Evolutionary conservation across 163 green algal species (phyloP), one percentile per base, ranked within the genome.

Genomic region (Trebouxiophyceae sp.): DNA sequence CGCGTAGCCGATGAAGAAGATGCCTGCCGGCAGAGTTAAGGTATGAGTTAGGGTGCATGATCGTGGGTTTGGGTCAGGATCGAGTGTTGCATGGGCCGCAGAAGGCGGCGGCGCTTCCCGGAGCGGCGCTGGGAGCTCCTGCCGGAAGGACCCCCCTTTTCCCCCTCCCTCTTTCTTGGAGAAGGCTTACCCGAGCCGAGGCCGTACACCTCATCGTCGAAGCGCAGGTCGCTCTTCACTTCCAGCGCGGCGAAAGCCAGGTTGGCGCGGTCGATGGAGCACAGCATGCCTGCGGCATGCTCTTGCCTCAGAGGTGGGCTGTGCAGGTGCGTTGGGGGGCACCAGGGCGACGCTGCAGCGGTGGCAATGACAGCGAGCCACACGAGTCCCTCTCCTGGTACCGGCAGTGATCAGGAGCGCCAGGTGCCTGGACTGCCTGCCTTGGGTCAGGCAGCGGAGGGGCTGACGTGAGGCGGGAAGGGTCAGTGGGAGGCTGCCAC

Each of bases 1-100:
- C 27, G 20, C n/a, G 19, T 62, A 65, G 24, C 60, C 65, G 0
- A 84, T 16, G 34, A 77, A 84, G 64, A 84, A 84, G 22, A 80
- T 67, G 12, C 60, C 60, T 57, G 47, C 19, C 5, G 19, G 26
- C 8, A 16, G 16, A 16, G 8, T 8, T 16, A 16, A 50, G 16
- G 39, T 16, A 57, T 50, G 39, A 8, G 8, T 50, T 50, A 8
- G 16, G 39, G 39, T 50, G 39, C 39, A 50, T 50, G 8, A 50
- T 50, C 39, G 16, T 8, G 39, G 8, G 39, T n/a, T n/a, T 16
- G 16, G 8, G 39, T n/a, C 16, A 16, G 8, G 8, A 16, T n/a
- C 39, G 8, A 8, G 16, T 50, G 16, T 50, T 50, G 39, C 39
- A 50, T 50, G 39, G 8, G 8, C 8, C 8, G 39, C 16, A 50